Percentiles rank a stretch among this genome's conserved stretches.
Evolutionary conservation across 225 moss, liverwort and hornwort genomes (phyloP).

Genomic region (Physcomitrellopsis africana): DNA sequence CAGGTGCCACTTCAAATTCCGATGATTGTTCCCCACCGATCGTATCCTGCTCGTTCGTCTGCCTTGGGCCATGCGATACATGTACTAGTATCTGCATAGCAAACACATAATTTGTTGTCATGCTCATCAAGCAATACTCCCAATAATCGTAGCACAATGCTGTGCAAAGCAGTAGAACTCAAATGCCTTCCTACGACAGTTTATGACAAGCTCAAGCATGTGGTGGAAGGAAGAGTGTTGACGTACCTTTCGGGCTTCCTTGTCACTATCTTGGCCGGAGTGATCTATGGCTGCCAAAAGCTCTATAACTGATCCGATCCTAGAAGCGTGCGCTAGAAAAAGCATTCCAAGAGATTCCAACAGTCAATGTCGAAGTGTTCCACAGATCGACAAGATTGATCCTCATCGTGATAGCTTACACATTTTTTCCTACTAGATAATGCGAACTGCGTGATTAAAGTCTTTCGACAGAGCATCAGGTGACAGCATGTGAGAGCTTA

Average conservation of each 20-base stretch:
- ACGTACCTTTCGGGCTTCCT: constrained; percentile 34
- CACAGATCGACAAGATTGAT: neutral
- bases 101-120: neutral
- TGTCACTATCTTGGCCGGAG: constrained; percentile 22
- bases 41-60: neutral
- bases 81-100: constrained; percentile 31
- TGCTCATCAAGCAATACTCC: neutral
- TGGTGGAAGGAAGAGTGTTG: neutral
- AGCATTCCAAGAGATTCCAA: neutral
- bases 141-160: neutral
- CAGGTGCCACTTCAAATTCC: constrained; percentile 12
- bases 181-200: neutral
- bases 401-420: neutral
- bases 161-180: neutral
- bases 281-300: constrained; percentile 23
- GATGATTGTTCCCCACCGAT: neutral
- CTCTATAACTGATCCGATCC: constrained; percentile 34
- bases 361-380: neutral
- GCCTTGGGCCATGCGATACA: constrained; percentile 32
- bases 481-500: constrained; percentile 19
- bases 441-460: no score
- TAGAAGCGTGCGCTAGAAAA: constrained; percentile 25
- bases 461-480: no score
- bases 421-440: no score
- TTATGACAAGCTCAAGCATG: neutral